Evolutionary conservation across 495 filamentous ascomycete species (phyloP).

Genomic region (Aspergillus mulundensis): DNA sequence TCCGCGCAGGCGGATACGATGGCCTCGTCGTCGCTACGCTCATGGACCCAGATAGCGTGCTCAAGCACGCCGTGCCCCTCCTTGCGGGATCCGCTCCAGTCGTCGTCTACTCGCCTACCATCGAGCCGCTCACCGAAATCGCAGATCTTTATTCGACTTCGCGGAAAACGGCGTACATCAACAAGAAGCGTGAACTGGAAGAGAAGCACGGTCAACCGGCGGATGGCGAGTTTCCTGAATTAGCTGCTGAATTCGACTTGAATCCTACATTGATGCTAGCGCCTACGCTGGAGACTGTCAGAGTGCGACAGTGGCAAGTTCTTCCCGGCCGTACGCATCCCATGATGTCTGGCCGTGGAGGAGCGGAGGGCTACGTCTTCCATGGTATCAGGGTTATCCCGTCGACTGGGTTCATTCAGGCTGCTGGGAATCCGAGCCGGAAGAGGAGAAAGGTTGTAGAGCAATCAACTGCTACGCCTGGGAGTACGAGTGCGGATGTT

Average conservation of each 20-base stretch:
- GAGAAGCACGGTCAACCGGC: conserved; percentile 17
- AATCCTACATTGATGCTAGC: conserved; percentile 80
- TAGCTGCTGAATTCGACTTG: conserved; percentile 69
- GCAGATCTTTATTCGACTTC: conserved; percentile 76
- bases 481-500: conserved; percentile 26
- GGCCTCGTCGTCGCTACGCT: conserved; percentile 75
- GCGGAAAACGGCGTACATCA: conserved; percentile 68
- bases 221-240: conserved; percentile 36
- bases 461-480: conserved; percentile 19
- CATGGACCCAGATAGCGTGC: conserved; percentile 74
- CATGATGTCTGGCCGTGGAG: conserved; percentile 81
- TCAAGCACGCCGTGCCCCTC: conserved; percentile 69
- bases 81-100: conserved; percentile 79
- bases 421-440: conserved; percentile 71
- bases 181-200: conserved; percentile 32
- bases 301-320: conserved; percentile 79
- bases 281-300: conserved; percentile 71
- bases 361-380: conserved; percentile 87
- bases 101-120: conserved; percentile 73
- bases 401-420: conserved; percentile 69
- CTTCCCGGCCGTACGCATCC: conserved; percentile 91
- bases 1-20: conserved; percentile 71
- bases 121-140: conserved; percentile 71
- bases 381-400: conserved; percentile 78
- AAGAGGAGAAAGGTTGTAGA: conserved; percentile 38